Evolutionary conservation across 148 eudicot species (phyloP), one percentile per base, ranked within the genome.

Genomic region (Vaccinium macrocarpon): DNA sequence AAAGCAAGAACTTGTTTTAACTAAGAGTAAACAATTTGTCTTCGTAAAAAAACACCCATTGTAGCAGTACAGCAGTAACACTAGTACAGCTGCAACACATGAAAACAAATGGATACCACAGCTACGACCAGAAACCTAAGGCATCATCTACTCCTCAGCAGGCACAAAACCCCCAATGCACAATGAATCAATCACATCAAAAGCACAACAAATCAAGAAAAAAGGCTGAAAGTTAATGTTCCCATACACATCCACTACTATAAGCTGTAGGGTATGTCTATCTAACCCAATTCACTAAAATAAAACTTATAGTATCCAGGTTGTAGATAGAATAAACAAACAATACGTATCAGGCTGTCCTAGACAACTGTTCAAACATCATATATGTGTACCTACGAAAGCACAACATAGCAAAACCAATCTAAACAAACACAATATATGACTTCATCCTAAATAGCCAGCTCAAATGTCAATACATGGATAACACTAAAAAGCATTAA

Each of bases 91-190:
- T 21, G 53, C 53, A 7, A 38, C 78, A 48, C 27, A 48, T 46
- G 13, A 75, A 29, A 75, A 49, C 13, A 2, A 75, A 46, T 21
- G 53, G 27, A 75, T 35, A 73, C 51, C 51, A 7, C 42, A 11
- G 15, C 13, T 75, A 21, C 3, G 53, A 48, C 29, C 53, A 3
- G 48, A 48, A 75, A 21, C 48, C 53, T 18, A 75, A 42, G 51
- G 53, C 78, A 74, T 74, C 21, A 23, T 15, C 13, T 42, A 25
- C 76, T 35, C 8, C n/a, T 74, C 52, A 18, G 0, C 23, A 46
- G 52, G 48, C 78, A 74, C 19, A 74, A 74, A 46, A 32, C 35
- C 78, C 48, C 19, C 23, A 75, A 75, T 48, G 27, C 78, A 75
- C 38, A 27, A 18, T 42, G 50, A 75, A 42, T 46, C 12, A 21